Conservation (phyloP, 305 asterid genomes). For the Solanum chacoense region DNA sequence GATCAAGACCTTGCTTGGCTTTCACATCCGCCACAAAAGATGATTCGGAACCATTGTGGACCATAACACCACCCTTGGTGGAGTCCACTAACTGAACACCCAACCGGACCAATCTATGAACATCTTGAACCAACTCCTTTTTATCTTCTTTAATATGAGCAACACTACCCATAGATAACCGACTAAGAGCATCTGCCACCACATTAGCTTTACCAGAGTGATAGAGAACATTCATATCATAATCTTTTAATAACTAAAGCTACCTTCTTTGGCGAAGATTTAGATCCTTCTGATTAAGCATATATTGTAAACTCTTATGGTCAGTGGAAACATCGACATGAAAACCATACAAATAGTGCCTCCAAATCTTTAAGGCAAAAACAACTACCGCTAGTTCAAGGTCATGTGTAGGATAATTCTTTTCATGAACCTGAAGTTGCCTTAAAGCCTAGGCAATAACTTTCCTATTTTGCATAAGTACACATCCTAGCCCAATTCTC, state of each 20-base stretch:
- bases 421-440: background rate
- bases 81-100: background rate
- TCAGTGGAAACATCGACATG: background rate
- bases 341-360: background rate
- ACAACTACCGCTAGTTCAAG: background rate
- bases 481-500: background rate
- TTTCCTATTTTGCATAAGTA: background rate
- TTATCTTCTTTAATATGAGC: background rate
- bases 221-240: background rate
- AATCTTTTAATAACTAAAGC: background rate
- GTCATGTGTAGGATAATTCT: background rate
- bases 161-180: background rate
- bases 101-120: background rate
- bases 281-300: background rate
- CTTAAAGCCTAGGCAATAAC: background rate
- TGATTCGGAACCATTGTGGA: background rate
- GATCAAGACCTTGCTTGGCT: background rate
- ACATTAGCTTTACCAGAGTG: background rate
- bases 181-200: background rate
- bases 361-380: background rate
- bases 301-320: background rate
- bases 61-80: background rate
- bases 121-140: background rate
- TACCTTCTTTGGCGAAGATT: background rate
- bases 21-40: background rate